Evolutionary conservation across 768 basidiomycete genomes (phyloP).

Genomic region (Dioszegia aurantiaca): DNA sequence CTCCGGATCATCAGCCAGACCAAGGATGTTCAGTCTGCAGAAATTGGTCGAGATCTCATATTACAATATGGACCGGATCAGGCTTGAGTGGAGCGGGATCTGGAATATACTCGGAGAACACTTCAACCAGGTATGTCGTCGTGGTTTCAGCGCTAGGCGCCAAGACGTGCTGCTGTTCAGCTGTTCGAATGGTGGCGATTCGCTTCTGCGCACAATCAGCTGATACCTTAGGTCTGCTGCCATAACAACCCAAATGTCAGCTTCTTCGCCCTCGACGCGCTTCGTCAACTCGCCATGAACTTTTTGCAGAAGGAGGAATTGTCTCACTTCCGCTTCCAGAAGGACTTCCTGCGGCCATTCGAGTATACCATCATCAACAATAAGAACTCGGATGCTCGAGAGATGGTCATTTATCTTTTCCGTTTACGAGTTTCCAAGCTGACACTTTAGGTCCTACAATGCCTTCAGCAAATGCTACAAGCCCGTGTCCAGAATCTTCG

Average conservation of each 20-base stretch:
- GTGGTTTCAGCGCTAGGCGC: too few species aligned
- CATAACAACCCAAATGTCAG: conserved; percentile 95
- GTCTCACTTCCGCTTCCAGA: conserved; percentile 98
- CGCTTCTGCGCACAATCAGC: not conserved
- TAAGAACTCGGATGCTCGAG: conserved; percentile 88
- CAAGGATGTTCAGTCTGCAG: conserved; percentile 91
- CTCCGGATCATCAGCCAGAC: conserved; percentile 88
- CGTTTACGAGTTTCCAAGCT: conserved; percentile 12
- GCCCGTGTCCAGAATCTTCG: conserved; percentile 90
- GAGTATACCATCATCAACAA: conserved; percentile 98
- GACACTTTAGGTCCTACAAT: conserved; percentile 78
- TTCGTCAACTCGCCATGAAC: conserved; percentile 94
- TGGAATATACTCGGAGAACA: conserved; percentile 98
- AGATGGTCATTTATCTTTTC: conserved; percentile 63
- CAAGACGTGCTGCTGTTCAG: too few species aligned
- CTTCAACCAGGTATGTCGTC: conserved; percentile 78
- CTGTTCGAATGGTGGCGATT: too few species aligned
- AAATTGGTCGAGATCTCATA: conserved; percentile 99
- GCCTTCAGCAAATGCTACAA: conserved; percentile 97
- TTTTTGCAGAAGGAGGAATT: conserved; percentile 98
- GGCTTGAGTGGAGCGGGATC: conserved; percentile 94
- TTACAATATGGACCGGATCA: conserved; percentile 98
- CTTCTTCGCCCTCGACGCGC: conserved; percentile 92
- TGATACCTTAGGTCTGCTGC: conserved; percentile 77
- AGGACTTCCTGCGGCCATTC: conserved; percentile 96